Evolutionary conservation across 2,329 filamentous ascomycete species (phyloP), one percentile per base, ranked within the genome.

Genomic region (Colletotrichum salicis): DNA sequence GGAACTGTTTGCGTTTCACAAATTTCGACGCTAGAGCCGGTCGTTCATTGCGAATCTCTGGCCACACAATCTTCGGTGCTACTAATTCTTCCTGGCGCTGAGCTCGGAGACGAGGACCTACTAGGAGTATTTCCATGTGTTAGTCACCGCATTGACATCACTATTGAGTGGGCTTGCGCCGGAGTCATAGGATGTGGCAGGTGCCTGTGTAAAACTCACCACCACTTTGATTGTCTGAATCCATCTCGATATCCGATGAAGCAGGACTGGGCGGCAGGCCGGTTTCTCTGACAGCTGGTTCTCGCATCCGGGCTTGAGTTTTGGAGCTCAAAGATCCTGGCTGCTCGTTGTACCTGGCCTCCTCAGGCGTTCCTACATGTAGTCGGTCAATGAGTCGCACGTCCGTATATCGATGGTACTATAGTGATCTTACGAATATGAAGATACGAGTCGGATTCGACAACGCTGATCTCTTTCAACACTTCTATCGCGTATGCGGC

Each of bases 401-500:
- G 15, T 19, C 37, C 5, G 12, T 41, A 10, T 4, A 7, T 19
- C 19, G 6, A 19, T 19, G 19, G 15, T 7, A 15, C 15, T 8
- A 13, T 13, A 41, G 5, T 19, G 3, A 19, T 15, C 37, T 41
- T 41, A 41, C 37, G 37, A 19, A 41, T 41, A 41, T 41, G 37
- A 41, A 41, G 37, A 19, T 13, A 15, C 13, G 15, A 3, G 37
- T 41, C 37, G 37, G 37, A 41, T 19, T 13, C 13, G 15, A 41
- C 37, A 41, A 41, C 37, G 37, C 37, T 41, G 15, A 41, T 41
- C 37, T 41, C 37, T 19, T 19, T 13, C 37, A 41, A 41, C 13
- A 41, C 37, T 41, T 76, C 75, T 8, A 60, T 66, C 1, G 41
- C 64, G 67, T 78, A 80, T 1, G 78, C 75, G 0, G 78, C 78